These are phyloP conservation scores for Myriosclerotinia curreyana DNA, from an alignment of 2,329 filamentous ascomycete genomes.

Conservation along the genomic window DNA sequence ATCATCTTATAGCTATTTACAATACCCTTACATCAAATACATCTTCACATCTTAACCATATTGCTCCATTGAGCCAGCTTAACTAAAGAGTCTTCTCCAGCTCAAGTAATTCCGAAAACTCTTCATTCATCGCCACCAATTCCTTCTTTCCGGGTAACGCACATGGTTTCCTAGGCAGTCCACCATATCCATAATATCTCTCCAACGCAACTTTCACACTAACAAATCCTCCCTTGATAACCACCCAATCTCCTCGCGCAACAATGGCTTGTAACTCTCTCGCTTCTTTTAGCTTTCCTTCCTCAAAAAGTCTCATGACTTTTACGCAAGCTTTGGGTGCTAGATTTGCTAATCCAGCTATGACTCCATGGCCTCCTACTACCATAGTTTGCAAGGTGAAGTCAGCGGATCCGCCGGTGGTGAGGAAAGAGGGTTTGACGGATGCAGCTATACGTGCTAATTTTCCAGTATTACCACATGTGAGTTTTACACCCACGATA, in stretches of 20 bases:
- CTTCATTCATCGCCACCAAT: slow-evolving; percentile 4
- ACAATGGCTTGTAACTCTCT: slow-evolving; percentile 58
- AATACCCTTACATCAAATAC: not conserved
- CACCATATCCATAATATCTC: slow-evolving; percentile 60
- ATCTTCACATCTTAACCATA: not conserved
- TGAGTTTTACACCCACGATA: slow-evolving; percentile 42
- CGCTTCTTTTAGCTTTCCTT: slow-evolving; percentile 56
- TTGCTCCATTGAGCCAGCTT: too few relatives aligned
- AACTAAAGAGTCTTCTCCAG: slow-evolving; percentile 1
- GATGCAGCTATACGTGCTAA: slow-evolving; percentile 43
- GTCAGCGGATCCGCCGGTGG: slow-evolving; percentile 14
- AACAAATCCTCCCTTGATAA: slow-evolving; percentile 63
- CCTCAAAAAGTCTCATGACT: slow-evolving; percentile 55
- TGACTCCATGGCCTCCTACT: slow-evolving; percentile 17
- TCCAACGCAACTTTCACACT: slow-evolving; percentile 62
- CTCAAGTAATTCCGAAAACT: slow-evolving; percentile 8
- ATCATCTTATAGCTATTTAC: not conserved
- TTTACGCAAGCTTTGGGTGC: slow-evolving; percentile 50
- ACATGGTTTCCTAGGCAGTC: slow-evolving; percentile 53
- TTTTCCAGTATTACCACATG: slow-evolving; percentile 44
- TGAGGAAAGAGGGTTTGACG: slow-evolving; percentile 7
- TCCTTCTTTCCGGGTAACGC: slow-evolving; percentile 4
- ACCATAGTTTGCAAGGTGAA: slow-evolving; percentile 16
- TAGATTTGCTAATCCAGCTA: slow-evolving; percentile 19
- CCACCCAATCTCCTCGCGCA: slow-evolving; percentile 63